Conservation (phyloP, 495 filamentous ascomycete species). For the Annulohypoxylon moriforme region DNA sequence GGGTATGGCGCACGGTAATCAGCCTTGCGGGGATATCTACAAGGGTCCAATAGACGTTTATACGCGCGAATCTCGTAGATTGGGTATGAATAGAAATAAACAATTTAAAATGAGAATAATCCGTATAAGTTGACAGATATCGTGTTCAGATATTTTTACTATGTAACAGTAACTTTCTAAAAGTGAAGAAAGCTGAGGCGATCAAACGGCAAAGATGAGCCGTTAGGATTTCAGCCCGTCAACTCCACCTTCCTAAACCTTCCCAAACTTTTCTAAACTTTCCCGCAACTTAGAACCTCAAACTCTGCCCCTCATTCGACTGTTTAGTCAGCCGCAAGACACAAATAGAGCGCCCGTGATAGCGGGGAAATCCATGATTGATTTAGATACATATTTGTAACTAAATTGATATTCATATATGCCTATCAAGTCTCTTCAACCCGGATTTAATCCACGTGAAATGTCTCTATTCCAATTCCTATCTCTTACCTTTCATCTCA, state of each 20-base stretch:
- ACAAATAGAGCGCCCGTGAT: not conserved
- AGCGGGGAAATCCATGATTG: conserved; percentile 11
- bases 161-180: conserved; percentile 12
- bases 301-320: conserved; percentile 30
- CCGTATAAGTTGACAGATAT: conserved; percentile 20
- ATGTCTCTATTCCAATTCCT: no score
- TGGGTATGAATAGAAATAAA: not conserved
- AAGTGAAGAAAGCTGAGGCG: conserved; percentile 25
- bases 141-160: not conserved
- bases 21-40: conserved; percentile 6
- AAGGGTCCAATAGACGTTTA: not conserved
- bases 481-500: no score
- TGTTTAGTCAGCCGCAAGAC: conserved; percentile 28
- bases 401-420: no score
- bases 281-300: not conserved
- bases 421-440: no score
- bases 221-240: conserved; percentile 10
- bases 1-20: conserved; percentile 7
- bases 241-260: conserved; percentile 17
- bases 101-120: not conserved
- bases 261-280: not conserved
- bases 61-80: not conserved
- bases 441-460: no score
- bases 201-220: conserved; percentile 14
- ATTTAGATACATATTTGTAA: not conserved